phyloP scores from a whole-genome alignment of 306 rosid genomes.

The Arachis hypogaea region DNA sequence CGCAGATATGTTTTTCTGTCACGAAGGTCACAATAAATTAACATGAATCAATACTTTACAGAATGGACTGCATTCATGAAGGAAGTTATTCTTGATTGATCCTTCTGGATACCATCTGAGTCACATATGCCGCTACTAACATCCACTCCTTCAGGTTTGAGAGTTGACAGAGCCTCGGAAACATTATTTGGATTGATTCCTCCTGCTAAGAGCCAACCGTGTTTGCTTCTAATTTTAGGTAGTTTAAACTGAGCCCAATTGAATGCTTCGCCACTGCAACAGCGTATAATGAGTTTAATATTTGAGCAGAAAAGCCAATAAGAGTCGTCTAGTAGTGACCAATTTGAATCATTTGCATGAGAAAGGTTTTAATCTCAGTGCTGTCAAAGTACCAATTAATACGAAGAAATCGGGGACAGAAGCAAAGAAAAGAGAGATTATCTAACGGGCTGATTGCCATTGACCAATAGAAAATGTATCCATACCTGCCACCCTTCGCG shows the following conservation, averaged over 20 bases:
- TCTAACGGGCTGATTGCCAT: not conserved
- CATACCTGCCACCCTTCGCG: conserved; percentile 86
- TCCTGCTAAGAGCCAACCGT: conserved; percentile 98
- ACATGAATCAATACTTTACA: conserved; percentile 46
- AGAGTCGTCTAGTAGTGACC: too few relatives aligned
- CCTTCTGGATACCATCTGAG: conserved; percentile 80
- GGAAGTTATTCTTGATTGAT: conserved; percentile 57
- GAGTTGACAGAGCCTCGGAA: conserved; percentile 64
- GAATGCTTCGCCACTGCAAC: conserved; percentile 77
- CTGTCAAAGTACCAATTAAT: too few relatives aligned
- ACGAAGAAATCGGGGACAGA: too few relatives aligned
- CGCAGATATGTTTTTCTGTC: conserved; percentile 8
- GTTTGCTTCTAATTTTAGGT: conserved; percentile 71
- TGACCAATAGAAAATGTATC: conserved; percentile 24
- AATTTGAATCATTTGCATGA: too few relatives aligned
- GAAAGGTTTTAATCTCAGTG: too few relatives aligned
- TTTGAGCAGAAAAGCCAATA: too few relatives aligned
- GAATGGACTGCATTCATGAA: conserved; percentile 62
- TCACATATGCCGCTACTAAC: conserved; percentile 91
- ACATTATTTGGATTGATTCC: conserved; percentile 78
- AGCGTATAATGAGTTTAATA: conserved; percentile 21
- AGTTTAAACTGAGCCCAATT: conserved; percentile 73
- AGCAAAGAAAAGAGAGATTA: not conserved
- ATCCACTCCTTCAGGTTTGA: conserved; percentile 83
- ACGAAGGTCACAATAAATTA: conserved; percentile 17